A percentile compares a stretch with the other conserved stretches of the same genome.
Evolutionary conservation across 768 basidiomycete species (phyloP).

Genomic region (Suillus ampliporus): DNA sequence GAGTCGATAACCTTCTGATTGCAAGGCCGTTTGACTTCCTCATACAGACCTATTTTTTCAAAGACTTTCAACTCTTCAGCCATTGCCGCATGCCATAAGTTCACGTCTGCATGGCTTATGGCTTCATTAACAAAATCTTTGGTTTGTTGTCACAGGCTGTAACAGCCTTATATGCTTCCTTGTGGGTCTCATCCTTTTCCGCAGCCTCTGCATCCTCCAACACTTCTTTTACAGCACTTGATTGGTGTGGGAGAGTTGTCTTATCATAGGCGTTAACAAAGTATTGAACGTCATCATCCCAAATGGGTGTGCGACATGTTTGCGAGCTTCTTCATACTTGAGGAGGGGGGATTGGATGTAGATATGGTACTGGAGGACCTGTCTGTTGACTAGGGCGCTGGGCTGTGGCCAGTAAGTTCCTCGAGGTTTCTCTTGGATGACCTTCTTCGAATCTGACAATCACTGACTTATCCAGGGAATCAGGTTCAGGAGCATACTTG

Average conservation of each 20-base stretch:
- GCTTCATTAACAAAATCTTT: background rate
- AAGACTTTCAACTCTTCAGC: slow-evolving; percentile 7
- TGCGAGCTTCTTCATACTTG: background rate
- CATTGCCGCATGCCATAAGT: slow-evolving; percentile 9
- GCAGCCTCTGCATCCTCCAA: too few relatives aligned
- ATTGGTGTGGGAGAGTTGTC: background rate
- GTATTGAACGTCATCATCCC: background rate
- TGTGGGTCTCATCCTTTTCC: too few relatives aligned
- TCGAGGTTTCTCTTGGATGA: too few relatives aligned
- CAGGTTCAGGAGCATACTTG: too few relatives aligned
- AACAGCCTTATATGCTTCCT: background rate
- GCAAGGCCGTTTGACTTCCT: slow-evolving; percentile 1
- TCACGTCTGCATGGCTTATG: slow-evolving; percentile 2
- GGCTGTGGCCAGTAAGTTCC: too few relatives aligned
- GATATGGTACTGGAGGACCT: too few relatives aligned
- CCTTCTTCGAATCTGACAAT: too few relatives aligned
- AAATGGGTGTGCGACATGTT: background rate
- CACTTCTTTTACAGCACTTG: too few relatives aligned
- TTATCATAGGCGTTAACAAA: slow-evolving; percentile 9
- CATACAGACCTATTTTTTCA: slow-evolving; percentile 4
- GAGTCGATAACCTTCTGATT: slow-evolving; percentile 2
- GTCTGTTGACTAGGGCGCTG: too few relatives aligned
- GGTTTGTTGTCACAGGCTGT: background rate
- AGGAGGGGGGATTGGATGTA: slow-evolving; percentile 1
- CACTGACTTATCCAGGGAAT: too few relatives aligned